Conservation (phyloP, 345 rosid species). For the Rhizophora mangle region DNA sequence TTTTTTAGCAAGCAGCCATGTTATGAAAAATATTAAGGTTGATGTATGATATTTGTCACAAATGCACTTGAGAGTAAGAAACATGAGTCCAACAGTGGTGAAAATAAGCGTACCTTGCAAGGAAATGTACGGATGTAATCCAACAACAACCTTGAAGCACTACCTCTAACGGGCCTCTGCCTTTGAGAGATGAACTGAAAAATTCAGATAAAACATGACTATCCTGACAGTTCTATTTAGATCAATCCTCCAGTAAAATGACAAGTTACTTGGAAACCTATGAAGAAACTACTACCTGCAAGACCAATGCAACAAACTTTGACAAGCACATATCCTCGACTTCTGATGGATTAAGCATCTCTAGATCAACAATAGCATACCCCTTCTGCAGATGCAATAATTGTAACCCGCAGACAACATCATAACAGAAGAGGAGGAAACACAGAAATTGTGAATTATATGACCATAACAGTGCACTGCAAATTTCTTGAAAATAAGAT, state of each 20-base stretch:
- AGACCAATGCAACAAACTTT: constrained; percentile 54
- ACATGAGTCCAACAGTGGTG: background rate
- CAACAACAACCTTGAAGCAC: constrained; percentile 66
- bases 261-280: constrained; percentile 14
- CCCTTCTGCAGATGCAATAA: constrained; percentile 51
- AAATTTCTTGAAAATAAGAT: background rate
- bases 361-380: constrained; percentile 66
- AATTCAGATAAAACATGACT: constrained; percentile 19
- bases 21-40: too few species aligned
- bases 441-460: constrained; percentile 5
- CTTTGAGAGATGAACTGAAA: constrained; percentile 82
- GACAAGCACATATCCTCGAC: constrained; percentile 59
- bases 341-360: constrained; percentile 52
- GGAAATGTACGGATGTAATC: constrained; percentile 58
- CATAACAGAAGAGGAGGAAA: constrained; percentile 10
- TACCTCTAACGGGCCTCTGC: constrained; percentile 77
- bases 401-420: constrained; percentile 6
- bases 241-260: background rate
- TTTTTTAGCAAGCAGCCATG: too few species aligned
- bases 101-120: constrained; percentile 59
- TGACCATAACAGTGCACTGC: background rate
- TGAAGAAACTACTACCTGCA: constrained; percentile 52
- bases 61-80: background rate
- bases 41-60: too few species aligned
- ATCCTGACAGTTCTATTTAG: constrained; percentile 1